phyloP scores from a whole-genome alignment of 2,329 filamentous ascomycete species.

The Venturia oleaginea region DNA sequence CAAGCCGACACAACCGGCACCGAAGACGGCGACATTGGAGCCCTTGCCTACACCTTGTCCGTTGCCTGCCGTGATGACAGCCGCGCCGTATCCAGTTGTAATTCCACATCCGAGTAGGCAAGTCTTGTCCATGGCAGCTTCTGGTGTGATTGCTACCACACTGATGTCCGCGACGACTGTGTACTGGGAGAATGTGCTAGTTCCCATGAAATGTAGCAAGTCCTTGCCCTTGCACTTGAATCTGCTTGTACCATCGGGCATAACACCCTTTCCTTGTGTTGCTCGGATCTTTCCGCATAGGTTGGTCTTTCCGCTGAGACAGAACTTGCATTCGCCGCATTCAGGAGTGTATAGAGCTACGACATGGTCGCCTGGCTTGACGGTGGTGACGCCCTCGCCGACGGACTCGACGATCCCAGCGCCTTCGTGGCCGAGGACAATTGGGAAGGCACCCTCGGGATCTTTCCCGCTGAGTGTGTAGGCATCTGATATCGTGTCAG shows the following conservation, averaged over 20 bases:
- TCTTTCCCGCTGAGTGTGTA: constrained; percentile 75
- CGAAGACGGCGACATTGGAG: constrained; percentile 84
- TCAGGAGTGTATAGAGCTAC: constrained; percentile 63
- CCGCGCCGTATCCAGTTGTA: constrained; percentile 95
- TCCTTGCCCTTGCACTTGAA: constrained; percentile 95
- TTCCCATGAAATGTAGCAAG: constrained; percentile 98
- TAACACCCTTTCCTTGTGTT: constrained; percentile 89
- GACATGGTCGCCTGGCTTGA: constrained; percentile 89
- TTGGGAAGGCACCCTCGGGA: constrained; percentile 59
- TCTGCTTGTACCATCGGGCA: constrained; percentile 93
- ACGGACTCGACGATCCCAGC: constrained; percentile 43
- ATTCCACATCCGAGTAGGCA: constrained; percentile 97
- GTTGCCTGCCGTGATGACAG: constrained; percentile 75
- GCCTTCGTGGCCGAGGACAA: constrained; percentile 34
- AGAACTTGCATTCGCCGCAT: constrained; percentile 98
- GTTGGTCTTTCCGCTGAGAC: constrained; percentile 98
- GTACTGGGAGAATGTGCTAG: constrained; percentile 97
- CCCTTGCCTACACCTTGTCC: constrained; percentile 63
- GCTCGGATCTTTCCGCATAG: constrained; percentile 97
- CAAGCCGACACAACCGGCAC: constrained; percentile 90
- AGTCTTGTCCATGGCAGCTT: constrained; percentile 91
- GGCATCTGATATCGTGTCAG: constrained; percentile 33
- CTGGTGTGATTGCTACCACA: constrained; percentile 81
- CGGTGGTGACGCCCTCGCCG: constrained; percentile 87
- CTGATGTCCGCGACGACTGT: constrained; percentile 98